Percentiles rank a stretch among this genome's conserved stretches.
These are phyloP conservation scores for Lecanicillium sp. DNA, from an alignment of 2,329 filamentous ascomycete species.

Conservation along the genomic window DNA sequence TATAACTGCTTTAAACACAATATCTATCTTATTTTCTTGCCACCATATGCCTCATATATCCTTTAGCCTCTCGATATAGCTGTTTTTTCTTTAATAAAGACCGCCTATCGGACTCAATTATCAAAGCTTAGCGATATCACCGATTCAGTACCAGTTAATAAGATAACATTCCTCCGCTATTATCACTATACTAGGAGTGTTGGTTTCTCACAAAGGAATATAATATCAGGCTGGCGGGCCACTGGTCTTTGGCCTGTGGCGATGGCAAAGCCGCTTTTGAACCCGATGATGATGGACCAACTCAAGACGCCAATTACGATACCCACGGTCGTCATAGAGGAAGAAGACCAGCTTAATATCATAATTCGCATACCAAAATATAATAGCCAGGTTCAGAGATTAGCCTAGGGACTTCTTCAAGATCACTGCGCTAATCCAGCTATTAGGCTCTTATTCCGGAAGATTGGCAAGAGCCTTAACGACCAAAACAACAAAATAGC, in stretches of 20 bases:
- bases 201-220: slow-evolving; percentile 1
- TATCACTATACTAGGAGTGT: neutral
- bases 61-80: slow-evolving; percentile 5
- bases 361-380: neutral
- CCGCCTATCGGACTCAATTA: neutral
- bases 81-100: neutral
- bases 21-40: slow-evolving; percentile 3
- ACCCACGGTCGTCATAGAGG: neutral
- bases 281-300: neutral
- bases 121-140: neutral
- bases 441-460: too few relatives aligned
- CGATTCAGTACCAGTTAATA: neutral
- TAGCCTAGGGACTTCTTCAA: neutral
- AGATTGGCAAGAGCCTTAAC: too few relatives aligned
- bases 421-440: too few relatives aligned
- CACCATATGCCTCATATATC: neutral
- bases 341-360: neutral
- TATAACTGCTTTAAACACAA: slow-evolving; percentile 1
- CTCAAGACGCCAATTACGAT: neutral
- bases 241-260: neutral
- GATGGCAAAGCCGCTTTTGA: neutral
- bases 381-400: neutral
- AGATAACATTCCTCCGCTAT: slow-evolving; percentile 1
- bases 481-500: too few relatives aligned
- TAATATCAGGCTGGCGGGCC: neutral